Percentiles rank a stretch among this genome's conserved stretches.
Conservation (phyloP, 129 eudicot genomes). For the Logfia minima region DNA sequence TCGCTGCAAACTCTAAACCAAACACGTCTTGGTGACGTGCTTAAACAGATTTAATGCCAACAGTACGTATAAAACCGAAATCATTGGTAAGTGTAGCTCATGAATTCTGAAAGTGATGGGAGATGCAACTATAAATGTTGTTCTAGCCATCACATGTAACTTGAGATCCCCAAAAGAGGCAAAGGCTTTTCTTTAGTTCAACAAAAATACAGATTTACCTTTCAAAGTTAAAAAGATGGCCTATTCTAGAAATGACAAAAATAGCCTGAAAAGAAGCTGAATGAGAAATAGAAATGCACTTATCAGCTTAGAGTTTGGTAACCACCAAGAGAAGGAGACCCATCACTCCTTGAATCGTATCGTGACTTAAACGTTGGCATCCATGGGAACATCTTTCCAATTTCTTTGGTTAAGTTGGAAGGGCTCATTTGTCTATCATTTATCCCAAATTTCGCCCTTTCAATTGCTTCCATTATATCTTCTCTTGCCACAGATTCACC, state of each 20-base stretch:
- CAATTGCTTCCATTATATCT: constrained; percentile 97
- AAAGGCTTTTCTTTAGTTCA: background rate
- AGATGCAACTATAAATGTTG: background rate
- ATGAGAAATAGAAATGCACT: background rate
- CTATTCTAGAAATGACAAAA: background rate
- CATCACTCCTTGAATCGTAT: constrained; percentile 42
- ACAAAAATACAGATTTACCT: constrained; percentile 6
- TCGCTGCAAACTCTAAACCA: background rate
- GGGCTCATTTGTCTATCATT: constrained; percentile 59
- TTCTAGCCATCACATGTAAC: constrained; percentile 12
- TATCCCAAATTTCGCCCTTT: constrained; percentile 96
- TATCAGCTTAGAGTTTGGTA: constrained; percentile 15
- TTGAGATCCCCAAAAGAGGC: constrained; percentile 3
- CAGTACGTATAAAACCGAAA: background rate
- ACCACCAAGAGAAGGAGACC: constrained; percentile 17
- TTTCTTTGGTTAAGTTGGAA: constrained; percentile 59
- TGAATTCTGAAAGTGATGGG: background rate
- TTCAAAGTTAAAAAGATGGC: background rate
- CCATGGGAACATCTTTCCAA: constrained; percentile 92
- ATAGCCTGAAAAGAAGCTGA: constrained; percentile 11
- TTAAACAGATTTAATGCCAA: background rate
- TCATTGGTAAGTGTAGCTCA: background rate
- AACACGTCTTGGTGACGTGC: background rate
- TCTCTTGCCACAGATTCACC: constrained; percentile 87
- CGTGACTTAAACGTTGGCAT: constrained; percentile 67